These are phyloP conservation scores for Pezizomycotina sp. DNA, from an alignment of 2,329 filamentous ascomycete genomes.

Conservation along the genomic window DNA sequence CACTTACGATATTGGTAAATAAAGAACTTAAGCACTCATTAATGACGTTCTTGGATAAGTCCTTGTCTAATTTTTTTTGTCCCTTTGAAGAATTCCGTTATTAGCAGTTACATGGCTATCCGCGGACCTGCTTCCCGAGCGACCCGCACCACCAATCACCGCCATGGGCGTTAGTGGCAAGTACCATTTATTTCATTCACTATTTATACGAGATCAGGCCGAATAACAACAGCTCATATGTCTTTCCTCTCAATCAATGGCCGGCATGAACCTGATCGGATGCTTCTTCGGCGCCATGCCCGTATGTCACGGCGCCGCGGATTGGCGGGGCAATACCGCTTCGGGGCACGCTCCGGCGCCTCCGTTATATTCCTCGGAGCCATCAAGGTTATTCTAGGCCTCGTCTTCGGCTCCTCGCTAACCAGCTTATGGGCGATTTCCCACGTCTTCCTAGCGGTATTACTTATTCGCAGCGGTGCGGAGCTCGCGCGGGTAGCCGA, in stretches of 20 bases:
- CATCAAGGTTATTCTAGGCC: slow-evolving; percentile 58
- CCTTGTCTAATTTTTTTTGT: too few relatives aligned
- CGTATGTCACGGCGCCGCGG: slow-evolving; percentile 87
- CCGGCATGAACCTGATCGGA: slow-evolving; percentile 63
- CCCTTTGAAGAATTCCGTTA: slow-evolving; percentile 82
- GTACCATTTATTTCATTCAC: too few relatives aligned
- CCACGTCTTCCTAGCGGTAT: slow-evolving; percentile 61
- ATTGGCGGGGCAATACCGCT: slow-evolving; percentile 75
- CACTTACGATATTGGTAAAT: slow-evolving; percentile 79
- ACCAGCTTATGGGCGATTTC: too few relatives aligned
- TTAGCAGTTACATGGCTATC: slow-evolving; percentile 72
- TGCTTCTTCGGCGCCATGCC: slow-evolving; percentile 95
- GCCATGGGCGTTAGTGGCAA: slow-evolving; percentile 64
- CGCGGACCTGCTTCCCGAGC: slow-evolving; percentile 54
- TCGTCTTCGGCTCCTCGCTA: slow-evolving; percentile 60
- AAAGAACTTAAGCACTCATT: too few relatives aligned
- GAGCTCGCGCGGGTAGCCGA: slow-evolving; percentile 77
- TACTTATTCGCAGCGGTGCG: slow-evolving; percentile 77
- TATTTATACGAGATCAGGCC: too few relatives aligned
- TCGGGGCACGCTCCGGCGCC: slow-evolving; percentile 75
- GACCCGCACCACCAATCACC: slow-evolving; percentile 54
- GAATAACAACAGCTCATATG: too few relatives aligned
- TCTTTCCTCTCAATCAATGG: too few relatives aligned
- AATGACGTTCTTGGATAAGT: too few relatives aligned
- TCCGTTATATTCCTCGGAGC: slow-evolving; percentile 64